Percentiles rank a stretch among this genome's conserved stretches.
Conservation (phyloP, 2,329 filamentous ascomycete genomes). For the Scedosporium minutisporum region DNA sequence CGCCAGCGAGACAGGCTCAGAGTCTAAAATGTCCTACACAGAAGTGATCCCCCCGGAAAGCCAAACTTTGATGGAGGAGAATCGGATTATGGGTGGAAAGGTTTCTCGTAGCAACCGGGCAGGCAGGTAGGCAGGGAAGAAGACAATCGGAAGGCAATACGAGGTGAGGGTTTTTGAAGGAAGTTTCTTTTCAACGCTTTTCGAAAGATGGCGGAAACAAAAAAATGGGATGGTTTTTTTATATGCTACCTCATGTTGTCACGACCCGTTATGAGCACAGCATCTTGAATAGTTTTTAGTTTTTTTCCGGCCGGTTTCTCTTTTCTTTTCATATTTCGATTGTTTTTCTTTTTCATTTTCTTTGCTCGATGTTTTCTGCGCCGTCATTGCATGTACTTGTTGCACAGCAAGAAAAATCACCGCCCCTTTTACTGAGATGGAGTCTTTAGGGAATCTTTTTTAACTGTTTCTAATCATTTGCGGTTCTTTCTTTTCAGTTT, state of each 20-base stretch:
- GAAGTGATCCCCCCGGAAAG: too few species aligned
- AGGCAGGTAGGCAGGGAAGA: too few species aligned
- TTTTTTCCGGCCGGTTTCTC: not conserved
- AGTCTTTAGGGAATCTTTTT: not conserved
- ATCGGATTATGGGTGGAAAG: too few species aligned
- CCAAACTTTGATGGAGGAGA: too few species aligned
- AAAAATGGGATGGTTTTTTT: not conserved
- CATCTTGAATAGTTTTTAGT: not conserved
- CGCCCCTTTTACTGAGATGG: not conserved
- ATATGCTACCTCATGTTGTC: not conserved
- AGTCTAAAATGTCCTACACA: too few species aligned
- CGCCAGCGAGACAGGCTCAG: too few species aligned
- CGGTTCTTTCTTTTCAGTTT: not conserved
- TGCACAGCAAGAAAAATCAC: not conserved
- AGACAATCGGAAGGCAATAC: too few species aligned
- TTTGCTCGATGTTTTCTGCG: not conserved
- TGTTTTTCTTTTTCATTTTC: not conserved
- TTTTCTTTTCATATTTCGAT: not conserved
- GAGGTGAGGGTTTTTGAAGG: too few species aligned
- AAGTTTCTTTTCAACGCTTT: too few species aligned
- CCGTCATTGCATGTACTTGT: not conserved
- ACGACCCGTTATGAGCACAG: slow-evolving; percentile 1
- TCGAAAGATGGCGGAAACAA: not conserved
- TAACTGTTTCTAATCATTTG: not conserved
- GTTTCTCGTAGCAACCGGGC: too few species aligned